A percentile compares a stretch with the other conserved stretches of the same genome.
phyloP scores from a whole-genome alignment of 768 basidiomycete species.

The Podaxis carcinomalis region DNA sequence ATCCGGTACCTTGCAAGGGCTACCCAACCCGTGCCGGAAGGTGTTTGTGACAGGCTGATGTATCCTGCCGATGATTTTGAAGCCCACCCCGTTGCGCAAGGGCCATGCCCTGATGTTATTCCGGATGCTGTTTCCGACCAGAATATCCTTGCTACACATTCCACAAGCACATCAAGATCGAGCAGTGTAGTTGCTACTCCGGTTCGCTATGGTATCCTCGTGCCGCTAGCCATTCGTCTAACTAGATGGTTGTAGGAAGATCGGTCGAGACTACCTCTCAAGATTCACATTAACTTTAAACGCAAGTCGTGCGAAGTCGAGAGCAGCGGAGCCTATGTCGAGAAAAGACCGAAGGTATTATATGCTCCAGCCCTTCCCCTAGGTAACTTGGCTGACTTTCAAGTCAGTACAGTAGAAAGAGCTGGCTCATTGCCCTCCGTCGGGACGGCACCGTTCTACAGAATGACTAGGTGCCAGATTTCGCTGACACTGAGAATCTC shows the following conservation, averaged over 20 bases:
- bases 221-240: not conserved
- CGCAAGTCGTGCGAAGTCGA: slow-evolving; percentile 21
- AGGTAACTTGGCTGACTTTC: not conserved
- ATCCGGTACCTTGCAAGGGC: not conserved
- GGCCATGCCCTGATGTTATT: not conserved
- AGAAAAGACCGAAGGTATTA: slow-evolving; percentile 38
- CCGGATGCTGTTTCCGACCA: not conserved
- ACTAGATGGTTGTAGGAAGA: slow-evolving; percentile 4
- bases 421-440: slow-evolving; percentile 9
- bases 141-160: not conserved
- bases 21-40: not conserved
- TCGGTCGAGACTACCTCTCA: slow-evolving; percentile 16
- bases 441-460: not conserved
- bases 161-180: not conserved
- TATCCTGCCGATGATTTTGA: not conserved
- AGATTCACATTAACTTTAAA: slow-evolving; percentile 34
- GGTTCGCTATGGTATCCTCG: slow-evolving; percentile 12
- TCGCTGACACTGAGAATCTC: not conserved
- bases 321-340: slow-evolving; percentile 16
- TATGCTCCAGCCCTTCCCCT: not conserved
- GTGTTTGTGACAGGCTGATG: not conserved
- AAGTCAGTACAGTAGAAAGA: slow-evolving; percentile 17
- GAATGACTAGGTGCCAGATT: not conserved
- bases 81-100: not conserved
- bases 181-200: not conserved